Base-by-base conservation (phyloP, 2,329 filamentous ascomycete species). In the Fusarium armeniacum region DNA sequence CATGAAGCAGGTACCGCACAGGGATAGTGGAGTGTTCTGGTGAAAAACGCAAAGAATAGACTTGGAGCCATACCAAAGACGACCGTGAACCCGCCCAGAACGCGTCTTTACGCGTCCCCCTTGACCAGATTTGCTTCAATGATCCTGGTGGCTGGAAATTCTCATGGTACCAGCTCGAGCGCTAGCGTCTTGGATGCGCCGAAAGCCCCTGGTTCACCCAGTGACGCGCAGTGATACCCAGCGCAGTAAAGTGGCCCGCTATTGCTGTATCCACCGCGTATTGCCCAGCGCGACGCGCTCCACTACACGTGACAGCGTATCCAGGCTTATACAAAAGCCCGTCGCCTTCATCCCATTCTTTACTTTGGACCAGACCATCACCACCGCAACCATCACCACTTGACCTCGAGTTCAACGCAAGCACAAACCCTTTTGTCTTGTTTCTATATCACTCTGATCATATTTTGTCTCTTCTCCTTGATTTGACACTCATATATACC, bases 231-330 rank as follows among this genome's bases (percentile, higher is more conserved):
- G 64, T 65, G 65, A 56, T 61, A 41, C 32, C 59, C 44, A 55
- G 22, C 26, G 30, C 65, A 47, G 62, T 71, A 71, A 73, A 75
- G 70, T 74, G 76, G 66, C 58, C 71, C 54, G 54, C 46, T 53
- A 43, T 49, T 69, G 69, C 66, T 60, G 33, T 56, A 52, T 67
- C 70, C 65, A 63, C 54, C 69, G 70, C 56, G 62, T 33, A 71
- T 70, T 72, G 75, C 76, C 76, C 76, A 73, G 69, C 69, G 73
- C 69, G 75, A 79, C 79, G 79, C 79, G 79, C 79, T 71, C 33
- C 36, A 46, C 55, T 61, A 62, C 80, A 81, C 80, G 80, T 81
- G 80, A 81, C 72, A 72, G 69, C 78, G 75, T 73, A 75, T 75
- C 71, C 62, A 67, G 61, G 58, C 67, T 73, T 75, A 67, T 80